Base-by-base conservation (phyloP, 1,284 basidiomycete species). In the Ceratobasidium sp. region DNA sequence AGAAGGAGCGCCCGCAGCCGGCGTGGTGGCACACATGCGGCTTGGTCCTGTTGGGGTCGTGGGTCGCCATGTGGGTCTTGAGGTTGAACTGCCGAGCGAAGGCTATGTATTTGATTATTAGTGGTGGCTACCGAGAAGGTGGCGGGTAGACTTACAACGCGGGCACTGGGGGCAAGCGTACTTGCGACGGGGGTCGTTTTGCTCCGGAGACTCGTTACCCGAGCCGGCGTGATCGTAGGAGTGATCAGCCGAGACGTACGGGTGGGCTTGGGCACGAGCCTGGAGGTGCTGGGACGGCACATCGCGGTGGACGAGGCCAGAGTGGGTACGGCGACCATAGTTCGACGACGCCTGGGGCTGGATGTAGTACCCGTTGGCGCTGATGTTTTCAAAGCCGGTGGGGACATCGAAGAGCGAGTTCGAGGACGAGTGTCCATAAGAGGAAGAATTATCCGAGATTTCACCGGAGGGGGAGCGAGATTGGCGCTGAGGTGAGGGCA, bases 31-130 rank as follows among this genome's bases (percentile, higher is more conserved):
- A 96, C 44, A 91, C 87, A 79, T 93, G 93, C 0, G 94, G 93
- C 84, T 96, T 96, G 60, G 91, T 85, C 72, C 94, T 87, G 82
- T 93, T 91, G 22, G 94, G 94, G 80, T 96, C 93, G 82, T 96
- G 94, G 1, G 94, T 96, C 6, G 91, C 91, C 86, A 94, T 90
- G 82, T 96, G 94, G 0, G 95, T 96, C 85, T 96, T 96, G 74
- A 96, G 83, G 79, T 96, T 96, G 83, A 93, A 96, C 0, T 93
- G 93, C n/a, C 94, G 87, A 24, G 94, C 94, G 79, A 96, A 96
- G 0, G 93, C 94, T 91, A 66, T 76, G 53, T 64, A 77, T 48
- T 22, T 48, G 64, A 67, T 1, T 17, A 62, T 71, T 76, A 36
- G 64, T 29, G 3, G 6, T 15, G 45, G 41, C 27, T 44, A 33